Conservation (phyloP, 192 early-diverging fungal species). For the Gryganskiella cystojenkinii region DNA sequence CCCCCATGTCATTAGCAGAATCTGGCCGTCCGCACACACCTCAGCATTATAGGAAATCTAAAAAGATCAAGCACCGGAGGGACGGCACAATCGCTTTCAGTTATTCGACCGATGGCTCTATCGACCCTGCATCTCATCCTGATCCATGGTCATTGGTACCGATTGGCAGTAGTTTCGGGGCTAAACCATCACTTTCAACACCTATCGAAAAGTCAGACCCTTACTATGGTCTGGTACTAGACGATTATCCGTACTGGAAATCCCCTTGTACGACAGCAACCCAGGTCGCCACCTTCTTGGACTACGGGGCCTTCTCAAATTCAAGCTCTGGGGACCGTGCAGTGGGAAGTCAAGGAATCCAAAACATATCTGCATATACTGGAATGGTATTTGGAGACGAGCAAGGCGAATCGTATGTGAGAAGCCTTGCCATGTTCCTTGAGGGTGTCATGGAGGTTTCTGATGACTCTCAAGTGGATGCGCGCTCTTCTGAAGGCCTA, state of each 20-base stretch:
- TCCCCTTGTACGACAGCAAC: background rate
- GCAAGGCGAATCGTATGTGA: conserved; percentile 67
- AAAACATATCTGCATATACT: conserved; percentile 54
- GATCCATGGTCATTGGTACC: conserved; percentile 50
- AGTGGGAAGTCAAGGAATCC: conserved; percentile 13
- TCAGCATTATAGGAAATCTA: conserved; percentile 48
- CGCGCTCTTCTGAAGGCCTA: conserved; percentile 23
- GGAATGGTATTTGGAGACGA: conserved; percentile 69
- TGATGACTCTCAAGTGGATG: conserved; percentile 12
- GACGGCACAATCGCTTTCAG: conserved; percentile 49
- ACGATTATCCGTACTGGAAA: conserved; percentile 46
- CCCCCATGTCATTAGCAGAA: conserved; percentile 36
- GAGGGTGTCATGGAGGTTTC: conserved; percentile 28
- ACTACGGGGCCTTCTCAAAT: conserved; percentile 51
- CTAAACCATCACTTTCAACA: conserved; percentile 17
- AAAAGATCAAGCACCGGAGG: conserved; percentile 45
- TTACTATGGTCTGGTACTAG: conserved; percentile 35
- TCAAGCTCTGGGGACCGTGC: conserved; percentile 18
- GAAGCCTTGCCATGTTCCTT: conserved; percentile 65
- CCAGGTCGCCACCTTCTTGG: conserved; percentile 25
- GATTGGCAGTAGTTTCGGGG: conserved; percentile 25
- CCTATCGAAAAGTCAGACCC: conserved; percentile 1
- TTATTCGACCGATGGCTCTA: conserved; percentile 46
- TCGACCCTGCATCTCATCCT: conserved; percentile 49
- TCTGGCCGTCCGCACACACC: conserved; percentile 33